Conservation (phyloP, 306 rosid genomes). For the Corylus americana region DNA sequence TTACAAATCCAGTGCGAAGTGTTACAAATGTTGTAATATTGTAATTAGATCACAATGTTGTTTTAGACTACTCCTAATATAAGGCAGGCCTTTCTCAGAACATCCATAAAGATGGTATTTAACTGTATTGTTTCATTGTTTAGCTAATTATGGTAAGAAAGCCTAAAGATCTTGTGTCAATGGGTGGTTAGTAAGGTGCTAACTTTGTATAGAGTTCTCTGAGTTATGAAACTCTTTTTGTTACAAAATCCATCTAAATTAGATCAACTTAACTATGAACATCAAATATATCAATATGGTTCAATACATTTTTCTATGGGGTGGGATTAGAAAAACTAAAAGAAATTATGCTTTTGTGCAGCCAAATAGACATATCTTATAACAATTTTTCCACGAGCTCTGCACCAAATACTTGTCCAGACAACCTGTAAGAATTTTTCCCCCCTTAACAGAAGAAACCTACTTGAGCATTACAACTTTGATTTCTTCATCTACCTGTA, state of each 20-base stretch:
- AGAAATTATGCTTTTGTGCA: constrained; percentile 8
- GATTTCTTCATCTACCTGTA: background rate
- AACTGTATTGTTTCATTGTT: background rate
- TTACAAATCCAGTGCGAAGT: background rate
- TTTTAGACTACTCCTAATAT: background rate
- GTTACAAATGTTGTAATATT: background rate
- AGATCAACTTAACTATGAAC: background rate
- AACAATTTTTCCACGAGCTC: constrained; percentile 19
- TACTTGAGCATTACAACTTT: background rate
- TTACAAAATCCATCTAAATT: background rate
- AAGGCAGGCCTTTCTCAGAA: background rate
- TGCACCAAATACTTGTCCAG: background rate
- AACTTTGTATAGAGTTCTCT: background rate
- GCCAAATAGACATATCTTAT: constrained; percentile 27
- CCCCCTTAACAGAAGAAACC: background rate
- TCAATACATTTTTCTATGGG: no score
- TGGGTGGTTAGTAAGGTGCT: background rate
- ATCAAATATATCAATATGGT: background rate
- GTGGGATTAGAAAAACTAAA: background rate
- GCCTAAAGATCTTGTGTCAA: background rate
- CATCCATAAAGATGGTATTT: background rate
- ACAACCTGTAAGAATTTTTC: constrained; percentile 14
- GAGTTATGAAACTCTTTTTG: background rate
- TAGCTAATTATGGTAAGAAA: background rate
- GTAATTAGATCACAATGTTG: background rate